These are phyloP conservation scores for Meira nashicola DNA, from an alignment of 1,284 basidiomycete genomes.

Conservation along the genomic window DNA sequence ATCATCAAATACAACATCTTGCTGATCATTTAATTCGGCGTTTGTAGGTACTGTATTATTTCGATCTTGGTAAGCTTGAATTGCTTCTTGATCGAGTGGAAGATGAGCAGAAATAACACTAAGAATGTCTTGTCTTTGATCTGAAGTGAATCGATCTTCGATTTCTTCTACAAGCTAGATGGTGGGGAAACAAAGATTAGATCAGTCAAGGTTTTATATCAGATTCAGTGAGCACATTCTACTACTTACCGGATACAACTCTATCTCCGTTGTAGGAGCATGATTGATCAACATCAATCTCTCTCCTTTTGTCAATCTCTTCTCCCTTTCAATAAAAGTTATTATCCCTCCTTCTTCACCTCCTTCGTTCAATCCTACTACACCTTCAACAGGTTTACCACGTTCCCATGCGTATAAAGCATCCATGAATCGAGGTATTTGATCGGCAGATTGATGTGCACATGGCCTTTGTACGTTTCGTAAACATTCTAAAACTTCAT, in stretches of 20 bases:
- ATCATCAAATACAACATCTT: conserved; percentile 40
- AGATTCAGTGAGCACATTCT: too few relatives aligned
- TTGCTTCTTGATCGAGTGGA: conserved; percentile 15
- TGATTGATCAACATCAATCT: conserved; percentile 86
- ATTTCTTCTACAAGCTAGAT: conserved; percentile 82
- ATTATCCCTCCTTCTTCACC: not conserved
- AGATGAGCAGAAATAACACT: conserved; percentile 59
- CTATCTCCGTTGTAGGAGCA: conserved; percentile 72
- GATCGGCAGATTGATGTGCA: conserved; percentile 63
- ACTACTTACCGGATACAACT: conserved; percentile 76
- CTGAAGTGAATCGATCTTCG: conserved; percentile 68
- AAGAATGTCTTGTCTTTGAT: conserved; percentile 68
- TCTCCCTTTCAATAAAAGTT: conserved; percentile 26
- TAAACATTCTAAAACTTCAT: conserved; percentile 63
- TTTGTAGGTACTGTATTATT: not conserved
- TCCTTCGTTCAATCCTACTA: not conserved
- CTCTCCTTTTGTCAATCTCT: conserved; percentile 73
- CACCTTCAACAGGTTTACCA: not conserved
- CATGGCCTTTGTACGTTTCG: conserved; percentile 60
- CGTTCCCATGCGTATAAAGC: conserved; percentile 58
- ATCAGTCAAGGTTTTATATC: not conserved
- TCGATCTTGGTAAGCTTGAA: conserved; percentile 17
- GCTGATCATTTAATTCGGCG: conserved; percentile 21
- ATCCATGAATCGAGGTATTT: conserved; percentile 66
- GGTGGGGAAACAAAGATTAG: not conserved